Conservation (phyloP, 2,329 filamentous ascomycete species). For the Cryphonectria parasitica region DNA sequence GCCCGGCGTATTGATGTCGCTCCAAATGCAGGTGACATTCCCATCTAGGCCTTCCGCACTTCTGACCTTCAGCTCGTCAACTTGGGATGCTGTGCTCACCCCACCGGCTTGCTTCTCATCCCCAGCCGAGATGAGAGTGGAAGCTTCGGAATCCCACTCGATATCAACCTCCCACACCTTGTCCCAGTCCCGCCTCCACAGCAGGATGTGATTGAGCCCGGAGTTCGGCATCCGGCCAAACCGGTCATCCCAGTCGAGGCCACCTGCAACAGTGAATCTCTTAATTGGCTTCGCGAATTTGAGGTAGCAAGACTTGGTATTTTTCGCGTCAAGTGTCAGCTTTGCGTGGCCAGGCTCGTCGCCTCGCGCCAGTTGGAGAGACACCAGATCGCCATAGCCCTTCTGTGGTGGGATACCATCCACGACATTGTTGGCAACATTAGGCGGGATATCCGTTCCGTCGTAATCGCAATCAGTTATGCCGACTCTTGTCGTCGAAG, state of each 20-base stretch:
- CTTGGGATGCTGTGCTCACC: not conserved
- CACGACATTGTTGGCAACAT: conserved; percentile 57
- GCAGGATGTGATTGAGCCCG: conserved; percentile 69
- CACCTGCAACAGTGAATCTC: conserved; percentile 66
- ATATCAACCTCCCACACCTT: conserved; percentile 77
- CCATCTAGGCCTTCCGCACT: conserved; percentile 55
- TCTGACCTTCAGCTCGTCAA: conserved; percentile 38
- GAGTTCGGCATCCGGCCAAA: conserved; percentile 66
- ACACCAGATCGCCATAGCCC: conserved; percentile 63
- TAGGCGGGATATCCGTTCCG: conserved; percentile 62
- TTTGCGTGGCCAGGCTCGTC: conserved; percentile 50
- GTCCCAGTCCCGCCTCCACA: conserved; percentile 84
- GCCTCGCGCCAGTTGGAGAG: conserved; percentile 59
- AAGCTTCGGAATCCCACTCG: conserved; percentile 55
- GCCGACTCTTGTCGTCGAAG: conserved; percentile 47
- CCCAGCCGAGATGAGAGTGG: conserved; percentile 31
- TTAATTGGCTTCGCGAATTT: conserved; percentile 70
- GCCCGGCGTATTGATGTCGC: conserved; percentile 74
- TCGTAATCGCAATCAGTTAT: conserved; percentile 72
- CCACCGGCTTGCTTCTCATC: conserved; percentile 24
- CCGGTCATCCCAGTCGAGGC: conserved; percentile 61
- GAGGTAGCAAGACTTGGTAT: conserved; percentile 80
- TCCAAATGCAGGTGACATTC: conserved; percentile 80
- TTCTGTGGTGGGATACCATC: conserved; percentile 46
- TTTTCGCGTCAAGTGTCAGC: conserved; percentile 69